Evolutionary conservation across 352 stramenopile genomes (phyloP).

Genomic region (Phytophthora podocarpi): DNA sequence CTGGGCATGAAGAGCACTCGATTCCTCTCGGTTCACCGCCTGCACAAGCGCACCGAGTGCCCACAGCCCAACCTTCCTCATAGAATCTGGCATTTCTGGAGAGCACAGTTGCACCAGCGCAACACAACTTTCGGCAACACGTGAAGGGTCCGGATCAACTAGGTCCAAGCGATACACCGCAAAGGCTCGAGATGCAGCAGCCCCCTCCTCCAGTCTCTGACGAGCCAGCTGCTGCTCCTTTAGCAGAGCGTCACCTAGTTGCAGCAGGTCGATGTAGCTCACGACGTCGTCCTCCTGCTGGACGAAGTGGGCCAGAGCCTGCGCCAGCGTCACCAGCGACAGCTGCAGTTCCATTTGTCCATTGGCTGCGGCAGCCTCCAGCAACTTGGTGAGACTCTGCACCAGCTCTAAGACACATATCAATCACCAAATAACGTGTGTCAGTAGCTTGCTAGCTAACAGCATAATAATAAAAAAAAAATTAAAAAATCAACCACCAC

Average conservation of each 20-base stretch:
- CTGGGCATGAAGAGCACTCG: constrained; percentile 11
- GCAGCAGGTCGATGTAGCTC: constrained; percentile 52
- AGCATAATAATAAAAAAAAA: background rate
- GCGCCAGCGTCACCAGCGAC: constrained; percentile 42
- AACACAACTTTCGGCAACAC: constrained; percentile 20
- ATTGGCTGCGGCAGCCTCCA: constrained; percentile 22
- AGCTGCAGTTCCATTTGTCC: constrained; percentile 30
- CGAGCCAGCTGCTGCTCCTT: constrained; percentile 33
- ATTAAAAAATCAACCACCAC: too few relatives aligned
- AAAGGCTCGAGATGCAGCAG: constrained; percentile 16
- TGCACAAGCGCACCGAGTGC: constrained; percentile 45
- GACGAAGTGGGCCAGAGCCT: constrained; percentile 44
- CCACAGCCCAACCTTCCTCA: constrained; percentile 56
- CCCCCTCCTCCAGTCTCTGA: constrained; percentile 17
- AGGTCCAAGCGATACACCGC: constrained; percentile 20
- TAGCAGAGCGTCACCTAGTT: constrained; percentile 47
- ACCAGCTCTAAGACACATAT: constrained; percentile 29
- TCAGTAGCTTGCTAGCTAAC: background rate
- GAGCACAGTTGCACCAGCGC: constrained; percentile 56
- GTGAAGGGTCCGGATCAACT: constrained; percentile 10
- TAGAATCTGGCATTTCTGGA: constrained; percentile 53
- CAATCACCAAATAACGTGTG: background rate
- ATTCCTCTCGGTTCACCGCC: constrained; percentile 26
- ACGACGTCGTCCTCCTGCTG: constrained; percentile 38
- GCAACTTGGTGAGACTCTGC: constrained; percentile 31